Evolutionary conservation across 1,284 basidiomycete species (phyloP).

Genomic region (Moesziomyces aphidis): DNA sequence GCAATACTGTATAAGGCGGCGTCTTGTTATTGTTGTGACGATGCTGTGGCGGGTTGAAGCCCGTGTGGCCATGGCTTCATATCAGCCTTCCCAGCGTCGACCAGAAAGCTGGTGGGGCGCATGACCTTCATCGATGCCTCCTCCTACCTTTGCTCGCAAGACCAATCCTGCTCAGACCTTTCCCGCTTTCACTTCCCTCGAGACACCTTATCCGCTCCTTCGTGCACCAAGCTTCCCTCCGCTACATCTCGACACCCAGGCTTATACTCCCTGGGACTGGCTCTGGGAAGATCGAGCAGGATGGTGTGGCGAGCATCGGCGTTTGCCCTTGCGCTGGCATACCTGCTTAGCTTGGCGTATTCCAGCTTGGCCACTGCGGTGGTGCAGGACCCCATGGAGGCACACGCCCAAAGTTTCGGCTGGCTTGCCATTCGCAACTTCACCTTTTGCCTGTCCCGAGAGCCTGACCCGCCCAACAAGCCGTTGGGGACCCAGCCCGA

Average conservation of each 20-base stretch:
- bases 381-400: constrained; percentile 22
- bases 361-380: background rate
- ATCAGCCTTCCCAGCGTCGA: background rate
- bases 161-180: no score
- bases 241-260: no score
- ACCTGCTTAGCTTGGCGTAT: background rate
- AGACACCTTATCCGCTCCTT: no score
- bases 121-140: background rate
- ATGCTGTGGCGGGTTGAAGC: background rate
- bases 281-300: no score
- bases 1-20: background rate
- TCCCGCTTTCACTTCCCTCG: no score
- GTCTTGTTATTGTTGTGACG: background rate
- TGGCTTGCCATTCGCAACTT: constrained; percentile 42
- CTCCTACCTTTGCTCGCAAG: no score
- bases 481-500: constrained; percentile 26
- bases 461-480: constrained; percentile 31
- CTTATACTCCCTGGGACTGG: no score
- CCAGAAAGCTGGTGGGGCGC: background rate
- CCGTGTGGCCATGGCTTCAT: background rate
- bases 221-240: no score
- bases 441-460: constrained; percentile 26
- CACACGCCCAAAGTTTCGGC: constrained; percentile 35
- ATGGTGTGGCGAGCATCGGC: no score
- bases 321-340: background rate